phyloP scores from a whole-genome alignment of 768 basidiomycete species.

The Phallus indusiatus region DNA sequence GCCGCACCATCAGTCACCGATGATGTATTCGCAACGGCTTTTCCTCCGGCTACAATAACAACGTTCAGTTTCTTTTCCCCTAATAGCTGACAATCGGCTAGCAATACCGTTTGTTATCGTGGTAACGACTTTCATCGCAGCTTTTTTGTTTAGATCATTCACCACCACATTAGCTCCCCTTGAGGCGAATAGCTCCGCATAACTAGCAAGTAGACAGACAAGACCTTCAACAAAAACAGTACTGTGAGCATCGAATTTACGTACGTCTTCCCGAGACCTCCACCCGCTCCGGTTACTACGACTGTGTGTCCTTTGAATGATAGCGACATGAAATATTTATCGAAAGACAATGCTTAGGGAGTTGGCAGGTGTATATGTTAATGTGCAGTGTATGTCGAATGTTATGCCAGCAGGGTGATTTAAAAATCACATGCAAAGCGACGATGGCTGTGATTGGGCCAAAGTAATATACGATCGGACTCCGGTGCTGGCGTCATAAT shows the following conservation, averaged over 20 bases:
- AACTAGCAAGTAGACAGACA: conserved; percentile 34
- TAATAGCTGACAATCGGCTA: neutral
- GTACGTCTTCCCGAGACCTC: conserved; percentile 87
- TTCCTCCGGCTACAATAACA: conserved; percentile 64
- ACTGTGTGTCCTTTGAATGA: conserved; percentile 89
- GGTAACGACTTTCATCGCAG: conserved; percentile 87
- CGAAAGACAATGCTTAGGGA: too few relatives aligned
- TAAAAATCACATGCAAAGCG: neutral
- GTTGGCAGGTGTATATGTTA: too few relatives aligned
- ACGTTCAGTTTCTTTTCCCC: neutral
- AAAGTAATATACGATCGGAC: neutral
- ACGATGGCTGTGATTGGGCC: neutral
- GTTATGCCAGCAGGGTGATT: neutral
- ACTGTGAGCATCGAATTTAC: conserved; percentile 20
- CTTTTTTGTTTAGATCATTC: conserved; percentile 83
- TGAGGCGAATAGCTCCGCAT: conserved; percentile 86
- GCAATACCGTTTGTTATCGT: conserved; percentile 70
- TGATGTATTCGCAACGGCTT: conserved; percentile 78
- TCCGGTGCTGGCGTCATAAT: too few relatives aligned
- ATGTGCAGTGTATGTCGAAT: neutral
- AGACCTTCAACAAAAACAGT: neutral
- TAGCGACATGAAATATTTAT: conserved; percentile 18
- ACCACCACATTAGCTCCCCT: conserved; percentile 92
- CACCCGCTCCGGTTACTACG: conserved; percentile 91
- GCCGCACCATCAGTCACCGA: conserved; percentile 80